Conservation (phyloP, 2,329 filamentous ascomycete genomes). For the Aspergillus aculeatinus region DNA sequence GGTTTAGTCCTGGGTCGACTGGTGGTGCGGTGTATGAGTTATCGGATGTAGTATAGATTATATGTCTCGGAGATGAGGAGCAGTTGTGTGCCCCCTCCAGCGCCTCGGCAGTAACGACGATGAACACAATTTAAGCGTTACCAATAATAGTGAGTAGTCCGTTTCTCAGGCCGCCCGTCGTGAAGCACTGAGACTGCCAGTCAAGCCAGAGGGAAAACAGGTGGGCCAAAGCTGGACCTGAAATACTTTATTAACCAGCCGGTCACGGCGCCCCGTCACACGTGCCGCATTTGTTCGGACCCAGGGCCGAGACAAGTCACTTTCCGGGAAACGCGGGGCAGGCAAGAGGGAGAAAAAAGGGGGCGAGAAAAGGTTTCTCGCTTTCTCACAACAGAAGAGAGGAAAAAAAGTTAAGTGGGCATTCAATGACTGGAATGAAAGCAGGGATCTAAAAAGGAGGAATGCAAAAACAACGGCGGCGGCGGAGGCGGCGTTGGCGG, state of each 20-base stretch:
- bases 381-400: neutral
- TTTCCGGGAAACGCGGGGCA: slow-evolving; percentile 12
- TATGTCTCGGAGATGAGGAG: neutral
- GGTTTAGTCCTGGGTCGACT: neutral
- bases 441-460: neutral
- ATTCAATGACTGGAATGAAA: neutral
- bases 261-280: slow-evolving; percentile 9
- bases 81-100: neutral
- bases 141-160: neutral
- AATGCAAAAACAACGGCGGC: neutral
- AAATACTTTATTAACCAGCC: neutral
- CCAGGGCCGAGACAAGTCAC: slow-evolving; percentile 6
- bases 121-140: neutral
- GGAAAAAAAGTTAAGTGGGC: neutral
- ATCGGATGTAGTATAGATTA: neutral
- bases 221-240: neutral
- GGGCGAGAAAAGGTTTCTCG: neutral
- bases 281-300: slow-evolving; percentile 13
- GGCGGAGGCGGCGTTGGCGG: neutral
- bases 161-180: neutral
- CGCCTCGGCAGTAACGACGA: neutral
- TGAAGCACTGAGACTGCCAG: neutral
- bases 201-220: neutral
- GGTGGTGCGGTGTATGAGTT: neutral
- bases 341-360: neutral